These are phyloP conservation scores for Sistotremastrum suecicum DNA, from an alignment of 768 basidiomycete genomes.

Conservation along the genomic window DNA sequence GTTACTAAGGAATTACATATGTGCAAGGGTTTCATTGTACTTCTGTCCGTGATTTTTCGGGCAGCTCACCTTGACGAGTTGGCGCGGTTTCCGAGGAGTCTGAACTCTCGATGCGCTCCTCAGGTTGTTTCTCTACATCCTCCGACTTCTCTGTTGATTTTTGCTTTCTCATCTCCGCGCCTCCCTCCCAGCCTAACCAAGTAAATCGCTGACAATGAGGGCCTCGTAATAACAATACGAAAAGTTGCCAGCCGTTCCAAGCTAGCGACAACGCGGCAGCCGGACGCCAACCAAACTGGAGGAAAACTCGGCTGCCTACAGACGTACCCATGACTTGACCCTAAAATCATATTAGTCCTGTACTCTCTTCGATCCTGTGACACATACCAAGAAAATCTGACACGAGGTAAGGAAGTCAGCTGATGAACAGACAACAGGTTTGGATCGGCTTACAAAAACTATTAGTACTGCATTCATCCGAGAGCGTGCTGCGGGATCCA, in stretches of 20 bases:
- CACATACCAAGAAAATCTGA: constrained; percentile 5
- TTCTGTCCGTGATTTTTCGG: no score
- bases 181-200: constrained; percentile 28
- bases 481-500: constrained; percentile 37
- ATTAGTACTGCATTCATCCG: constrained; percentile 68
- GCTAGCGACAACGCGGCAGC: constrained; percentile 48
- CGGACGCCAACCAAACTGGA: constrained; percentile 55
- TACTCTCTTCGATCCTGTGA: background rate
- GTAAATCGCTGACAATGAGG: constrained; percentile 33
- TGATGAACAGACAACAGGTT: background rate
- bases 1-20: no score
- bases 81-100: no score
- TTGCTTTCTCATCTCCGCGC: constrained; percentile 1
- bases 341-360: constrained; percentile 34
- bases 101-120: no score
- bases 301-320: constrained; percentile 58
- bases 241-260: constrained; percentile 39
- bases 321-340: constrained; percentile 78
- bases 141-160: no score
- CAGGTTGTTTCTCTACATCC: no score
- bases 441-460: constrained; percentile 34
- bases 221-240: constrained; percentile 48
- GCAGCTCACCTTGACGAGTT: no score
- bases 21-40: no score
- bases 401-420: background rate